Conservation (phyloP, 441 rosid species). For the Erodium texanum region DNA sequence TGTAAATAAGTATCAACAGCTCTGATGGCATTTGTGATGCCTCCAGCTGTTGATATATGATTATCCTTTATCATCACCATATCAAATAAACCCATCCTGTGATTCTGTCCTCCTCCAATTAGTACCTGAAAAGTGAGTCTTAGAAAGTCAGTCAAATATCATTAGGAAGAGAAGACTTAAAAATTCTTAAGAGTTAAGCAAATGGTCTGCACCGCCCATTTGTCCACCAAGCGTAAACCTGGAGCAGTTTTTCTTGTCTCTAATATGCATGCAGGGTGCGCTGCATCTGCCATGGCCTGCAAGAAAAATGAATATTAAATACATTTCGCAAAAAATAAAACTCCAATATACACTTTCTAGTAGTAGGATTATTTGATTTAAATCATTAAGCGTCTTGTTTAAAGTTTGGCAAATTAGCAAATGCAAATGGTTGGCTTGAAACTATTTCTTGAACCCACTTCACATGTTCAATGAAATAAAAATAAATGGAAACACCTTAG, state of each 20-base stretch:
- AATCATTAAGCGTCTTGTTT: not conserved
- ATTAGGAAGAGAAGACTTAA: constrained; percentile 14
- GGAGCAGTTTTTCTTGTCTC: constrained; percentile 98
- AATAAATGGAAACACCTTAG: constrained; percentile 42
- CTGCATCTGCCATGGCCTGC: constrained; percentile 93
- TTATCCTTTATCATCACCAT: constrained; percentile 97
- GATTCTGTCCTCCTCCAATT: constrained; percentile 90
- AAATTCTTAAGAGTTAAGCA: not conserved
- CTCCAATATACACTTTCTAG: constrained; percentile 3
- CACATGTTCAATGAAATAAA: constrained; percentile 10
- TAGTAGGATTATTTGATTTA: not conserved
- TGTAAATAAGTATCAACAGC: constrained; percentile 61
- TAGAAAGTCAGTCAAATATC: constrained; percentile 20
- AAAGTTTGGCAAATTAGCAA: constrained; percentile 7
- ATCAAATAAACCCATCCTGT: constrained; percentile 91
- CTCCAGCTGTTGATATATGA: constrained; percentile 89
- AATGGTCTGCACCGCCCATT: constrained; percentile 74
- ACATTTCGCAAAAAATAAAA: no score
- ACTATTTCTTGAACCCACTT: constrained; percentile 6
- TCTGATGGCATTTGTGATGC: constrained; percentile 60
- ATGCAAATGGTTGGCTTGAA: not conserved
- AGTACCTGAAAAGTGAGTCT: constrained; percentile 43
- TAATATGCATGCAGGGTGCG: constrained; percentile 68
- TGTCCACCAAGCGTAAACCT: constrained; percentile 77
- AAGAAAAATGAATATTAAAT: constrained; percentile 16